These are phyloP conservation scores for Phytophthora syringae DNA, from an alignment of 352 stramenopile genomes.

Conservation along the genomic window DNA sequence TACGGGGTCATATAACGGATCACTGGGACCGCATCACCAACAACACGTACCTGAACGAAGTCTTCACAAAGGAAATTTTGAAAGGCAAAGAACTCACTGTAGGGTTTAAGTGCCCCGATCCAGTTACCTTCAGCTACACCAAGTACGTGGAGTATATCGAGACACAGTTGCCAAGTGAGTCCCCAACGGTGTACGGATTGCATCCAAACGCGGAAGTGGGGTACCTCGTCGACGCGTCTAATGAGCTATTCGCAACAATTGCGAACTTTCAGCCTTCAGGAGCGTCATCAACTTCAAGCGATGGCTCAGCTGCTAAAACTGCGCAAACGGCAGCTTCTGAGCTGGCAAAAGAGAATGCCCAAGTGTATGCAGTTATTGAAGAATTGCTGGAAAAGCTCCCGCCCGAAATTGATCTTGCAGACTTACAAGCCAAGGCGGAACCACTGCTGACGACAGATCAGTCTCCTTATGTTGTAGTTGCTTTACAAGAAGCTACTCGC, in stretches of 20 bases:
- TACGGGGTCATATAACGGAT: slow-evolving; percentile 90
- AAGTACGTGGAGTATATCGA: slow-evolving; percentile 94
- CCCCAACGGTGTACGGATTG: slow-evolving; percentile 71
- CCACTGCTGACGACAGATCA: slow-evolving; percentile 67
- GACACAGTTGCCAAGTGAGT: slow-evolving; percentile 64
- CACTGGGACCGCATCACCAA: slow-evolving; percentile 88
- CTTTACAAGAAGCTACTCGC: slow-evolving; percentile 79
- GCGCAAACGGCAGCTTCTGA: slow-evolving; percentile 9
- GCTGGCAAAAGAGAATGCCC: slow-evolving; percentile 34
- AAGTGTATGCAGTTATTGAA: slow-evolving; percentile 60
- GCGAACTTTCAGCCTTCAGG: slow-evolving; percentile 83
- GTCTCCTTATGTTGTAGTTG: slow-evolving; percentile 84
- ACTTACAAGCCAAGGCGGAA: slow-evolving; percentile 57
- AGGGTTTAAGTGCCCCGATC: slow-evolving; percentile 86
- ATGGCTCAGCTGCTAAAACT: slow-evolving; percentile 23
- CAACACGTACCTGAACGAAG: slow-evolving; percentile 68
- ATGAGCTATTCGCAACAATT: slow-evolving; percentile 89
- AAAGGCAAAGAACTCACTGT: slow-evolving; percentile 54
- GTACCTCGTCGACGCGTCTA: slow-evolving; percentile 76
- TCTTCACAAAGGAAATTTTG: slow-evolving; percentile 75
- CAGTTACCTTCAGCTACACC: slow-evolving; percentile 81
- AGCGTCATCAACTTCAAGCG: slow-evolving; percentile 57
- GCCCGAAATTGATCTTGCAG: slow-evolving; percentile 58
- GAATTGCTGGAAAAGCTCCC: slow-evolving; percentile 66
- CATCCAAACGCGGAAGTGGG: slow-evolving; percentile 86